Percentiles rank a stretch among this genome's conserved stretches.
These are phyloP conservation scores for Chalciporus pseudorubinellus DNA, from an alignment of 768 basidiomycete species.

Conservation along the genomic window DNA sequence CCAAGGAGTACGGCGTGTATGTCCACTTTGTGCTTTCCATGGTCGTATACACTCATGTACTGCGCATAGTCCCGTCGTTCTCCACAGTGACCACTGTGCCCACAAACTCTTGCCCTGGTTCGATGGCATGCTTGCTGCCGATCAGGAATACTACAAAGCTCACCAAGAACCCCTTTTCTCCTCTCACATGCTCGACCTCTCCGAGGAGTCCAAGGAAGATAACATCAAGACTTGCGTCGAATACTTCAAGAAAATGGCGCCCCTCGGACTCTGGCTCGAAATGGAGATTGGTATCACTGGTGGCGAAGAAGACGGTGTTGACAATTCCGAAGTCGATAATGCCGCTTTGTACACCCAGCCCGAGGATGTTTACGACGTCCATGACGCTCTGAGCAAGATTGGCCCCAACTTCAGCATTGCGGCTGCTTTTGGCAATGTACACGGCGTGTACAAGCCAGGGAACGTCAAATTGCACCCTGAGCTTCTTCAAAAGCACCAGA, in stretches of 20 bases:
- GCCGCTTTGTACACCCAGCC: conserved; percentile 94
- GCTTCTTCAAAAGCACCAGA: conserved; percentile 89
- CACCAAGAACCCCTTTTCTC: conserved; percentile 89
- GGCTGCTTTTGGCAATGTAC: conserved; percentile 97
- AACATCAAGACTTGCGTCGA: conserved; percentile 92
- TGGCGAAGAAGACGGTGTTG: conserved; percentile 99
- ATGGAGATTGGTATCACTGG: conserved; percentile 99
- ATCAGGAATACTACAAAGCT: conserved; percentile 88
- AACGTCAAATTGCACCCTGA: conserved; percentile 94
- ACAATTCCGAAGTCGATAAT: conserved; percentile 96
- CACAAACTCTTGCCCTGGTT: conserved; percentile 98
- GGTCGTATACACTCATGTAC: conserved; percentile 1
- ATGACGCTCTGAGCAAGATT: conserved; percentile 79
- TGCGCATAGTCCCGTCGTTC: conserved; percentile 78
- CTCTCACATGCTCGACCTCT: conserved; percentile 99
- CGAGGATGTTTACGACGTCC: conserved; percentile 90
- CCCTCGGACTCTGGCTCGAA: conserved; percentile 93
- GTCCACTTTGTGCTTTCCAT: conserved; percentile 31
- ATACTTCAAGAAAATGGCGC: conserved; percentile 95
- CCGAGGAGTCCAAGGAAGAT: conserved; percentile 87
- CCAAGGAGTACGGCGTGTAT: conserved; percentile 90
- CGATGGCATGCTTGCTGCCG: conserved; percentile 97
- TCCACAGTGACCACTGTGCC: conserved; percentile 99
- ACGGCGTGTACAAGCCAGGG: conserved; percentile 99
- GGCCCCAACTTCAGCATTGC: conserved; percentile 96